Percentiles rank a stretch among this genome's conserved stretches.
These are phyloP conservation scores for Nidula microcarpa DNA, from an alignment of 768 basidiomycete genomes.

Conservation along the genomic window DNA sequence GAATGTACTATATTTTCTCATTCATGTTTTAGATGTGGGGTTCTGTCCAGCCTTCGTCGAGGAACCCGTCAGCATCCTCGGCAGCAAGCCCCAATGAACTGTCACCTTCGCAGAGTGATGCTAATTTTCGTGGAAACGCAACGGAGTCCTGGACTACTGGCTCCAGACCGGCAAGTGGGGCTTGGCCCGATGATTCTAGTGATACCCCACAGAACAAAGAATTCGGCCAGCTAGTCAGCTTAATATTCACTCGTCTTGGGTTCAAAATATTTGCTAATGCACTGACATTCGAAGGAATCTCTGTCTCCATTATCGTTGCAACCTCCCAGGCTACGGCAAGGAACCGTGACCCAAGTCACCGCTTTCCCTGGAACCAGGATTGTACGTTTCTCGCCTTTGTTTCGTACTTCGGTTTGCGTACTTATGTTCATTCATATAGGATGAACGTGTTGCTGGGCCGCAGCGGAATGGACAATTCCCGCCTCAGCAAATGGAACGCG, in stretches of 20 bases:
- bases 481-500: not conserved
- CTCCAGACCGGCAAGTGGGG: slow-evolving; percentile 47
- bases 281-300: not conserved
- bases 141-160: slow-evolving; percentile 45
- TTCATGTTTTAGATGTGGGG: slow-evolving; percentile 54
- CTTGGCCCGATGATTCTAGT: slow-evolving; percentile 50
- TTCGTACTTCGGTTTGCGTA: not conserved
- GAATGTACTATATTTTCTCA: slow-evolving; percentile 1
- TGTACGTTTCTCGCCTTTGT: not conserved
- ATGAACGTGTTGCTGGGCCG: not conserved
- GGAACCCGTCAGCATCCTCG: slow-evolving; percentile 64
- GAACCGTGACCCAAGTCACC: slow-evolving; percentile 29
- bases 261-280: too few species aligned
- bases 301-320: not conserved
- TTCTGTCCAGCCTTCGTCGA: slow-evolving; percentile 36
- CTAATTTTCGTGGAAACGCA: slow-evolving; percentile 41
- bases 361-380: not conserved
- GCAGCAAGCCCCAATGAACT: slow-evolving; percentile 49
- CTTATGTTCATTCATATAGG: not conserved
- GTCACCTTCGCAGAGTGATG: slow-evolving; percentile 39
- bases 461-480: not conserved
- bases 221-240: not conserved
- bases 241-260: too few species aligned
- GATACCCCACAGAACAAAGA: not conserved
- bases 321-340: slow-evolving; percentile 40